These are phyloP conservation scores for Neurospora pannonica DNA, from an alignment of 495 filamentous ascomycete species.

Conservation along the genomic window DNA sequence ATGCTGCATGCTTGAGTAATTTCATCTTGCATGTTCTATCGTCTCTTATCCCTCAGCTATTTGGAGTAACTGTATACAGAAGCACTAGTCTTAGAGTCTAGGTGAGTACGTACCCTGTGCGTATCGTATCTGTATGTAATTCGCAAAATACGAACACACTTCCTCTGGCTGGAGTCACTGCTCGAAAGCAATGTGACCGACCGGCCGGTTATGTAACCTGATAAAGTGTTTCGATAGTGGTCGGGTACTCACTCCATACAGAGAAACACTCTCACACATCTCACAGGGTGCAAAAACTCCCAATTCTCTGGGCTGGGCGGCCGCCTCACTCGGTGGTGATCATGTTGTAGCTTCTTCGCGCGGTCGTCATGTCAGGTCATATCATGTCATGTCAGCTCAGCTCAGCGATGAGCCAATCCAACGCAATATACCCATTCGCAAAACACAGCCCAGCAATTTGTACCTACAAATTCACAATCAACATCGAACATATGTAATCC, in stretches of 20 bases:
- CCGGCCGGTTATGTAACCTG: not conserved
- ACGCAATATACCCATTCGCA: not conserved
- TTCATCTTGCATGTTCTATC: not conserved
- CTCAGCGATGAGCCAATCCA: not conserved
- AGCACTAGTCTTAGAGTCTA: not conserved
- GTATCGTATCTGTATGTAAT: not conserved
- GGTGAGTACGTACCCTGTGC: not conserved
- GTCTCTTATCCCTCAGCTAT: not conserved
- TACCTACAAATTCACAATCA: not conserved
- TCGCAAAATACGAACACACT: not conserved
- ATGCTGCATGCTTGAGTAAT: not conserved
- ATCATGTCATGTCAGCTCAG: not conserved
- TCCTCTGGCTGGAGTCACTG: not conserved
- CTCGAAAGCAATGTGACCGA: not conserved
- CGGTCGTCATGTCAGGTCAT: not conserved
- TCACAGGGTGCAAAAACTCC: not conserved
- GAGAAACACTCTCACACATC: not conserved
- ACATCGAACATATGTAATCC: not conserved
- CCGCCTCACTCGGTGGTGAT: not conserved
- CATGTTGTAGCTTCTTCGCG: not conserved
- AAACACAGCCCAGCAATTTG: not conserved
- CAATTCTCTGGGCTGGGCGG: not conserved
- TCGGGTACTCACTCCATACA: not conserved
- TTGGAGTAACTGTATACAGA: not conserved
- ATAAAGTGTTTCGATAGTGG: not conserved